Base-by-base conservation (phyloP, 768 basidiomycete species). In the Gymnopilus dilepis region DNA sequence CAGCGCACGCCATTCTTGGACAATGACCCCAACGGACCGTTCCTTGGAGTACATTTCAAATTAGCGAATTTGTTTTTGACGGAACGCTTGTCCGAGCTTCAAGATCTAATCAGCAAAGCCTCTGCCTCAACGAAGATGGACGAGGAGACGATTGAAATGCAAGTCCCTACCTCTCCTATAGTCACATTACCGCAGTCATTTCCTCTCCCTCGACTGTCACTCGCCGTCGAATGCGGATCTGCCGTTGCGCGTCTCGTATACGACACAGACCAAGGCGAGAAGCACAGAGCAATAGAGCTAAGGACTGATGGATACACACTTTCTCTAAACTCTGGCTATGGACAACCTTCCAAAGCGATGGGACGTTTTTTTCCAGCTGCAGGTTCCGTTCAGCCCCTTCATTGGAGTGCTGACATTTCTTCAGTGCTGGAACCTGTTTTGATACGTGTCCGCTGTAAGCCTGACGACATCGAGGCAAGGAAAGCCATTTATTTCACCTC, bases 11-110 rank as follows among this genome's bases (percentile, higher is more conserved):
- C 81, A 0, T 85, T 87, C 65, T 70, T 88, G 43, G 62, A 74
- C 12, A 85, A 83, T 22, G 88, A 89, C 67, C 82, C 86, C 8
- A 87, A 87, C 68, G 77, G 82, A 9, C 80, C 90, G 11, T 76
- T 87, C 12, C 48, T 90, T 19, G 82, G 82, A 26, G 67, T 86
- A 21, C 79, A 78, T 37, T 62, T 80, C 41, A 77, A 72, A 26
- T 59, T 87, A 12, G 79, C 79, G 12, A 74, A 75, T 17, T 60
- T 90, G 4, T 77, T 84, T 30, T 58, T 88, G 24, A 79, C 82
- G 6, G 88, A 88, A 58, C 82, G 78, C 19, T 72, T 87, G 42
- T 84, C 87, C 53, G 76, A 81, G 56, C 56, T 91, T 22, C 74
- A 82, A 41, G 70, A 74, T 37, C 67, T 86, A 9, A 48, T 84